Evolutionary conservation across 129 eudicot species (phyloP), one percentile per base, ranked within the genome.

Genomic region (Apium graveolens): DNA sequence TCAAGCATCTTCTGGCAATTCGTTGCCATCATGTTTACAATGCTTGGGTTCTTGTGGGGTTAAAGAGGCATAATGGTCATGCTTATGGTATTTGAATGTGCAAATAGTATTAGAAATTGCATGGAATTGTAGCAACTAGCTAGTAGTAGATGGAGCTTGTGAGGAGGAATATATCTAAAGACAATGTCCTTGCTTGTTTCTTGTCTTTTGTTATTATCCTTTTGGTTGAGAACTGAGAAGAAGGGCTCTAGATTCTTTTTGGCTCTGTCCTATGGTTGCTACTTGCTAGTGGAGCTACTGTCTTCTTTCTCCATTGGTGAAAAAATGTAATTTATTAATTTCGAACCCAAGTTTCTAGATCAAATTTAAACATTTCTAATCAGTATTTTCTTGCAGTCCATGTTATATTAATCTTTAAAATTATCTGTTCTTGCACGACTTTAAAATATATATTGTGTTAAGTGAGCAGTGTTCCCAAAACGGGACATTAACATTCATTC

Each of bases 161-260:
- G 74, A 72, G 76, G 74, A 72, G 76, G 51, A 41, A 71, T 71
- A 71, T 39, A 71, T 71, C 20, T 71, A 24, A 71, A 71, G 32
- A 41, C 75, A 3, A 21, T 21, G 10, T 63, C 75, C 48, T 71
- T 20, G 75, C 46, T 71, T 38, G 46, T 71, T 71, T 4, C 26
- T 71, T 21, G 26, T 11, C 16, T 71, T 70, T 71, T 71, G 7
- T 71, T 71, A 71, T 38, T 26, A 37, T 39, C 48, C 49, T 9
- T 21, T 21, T 38, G 29, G 75, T 6, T 24, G 42, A 70, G 17
- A 3, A 39, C 18, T 24, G 42, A 70, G 17, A 9, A 71, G 46
- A 39, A 9, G 49, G 46, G 48, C 49, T 71, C 26, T 41, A 7
- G 32, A 39, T 18, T 39, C 32, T 17, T 14, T n/a, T 37, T 70